Evolutionary conservation across 176 grass and related monocot genomes (phyloP).

Genomic region (Puccinellia tenuiflora): DNA sequence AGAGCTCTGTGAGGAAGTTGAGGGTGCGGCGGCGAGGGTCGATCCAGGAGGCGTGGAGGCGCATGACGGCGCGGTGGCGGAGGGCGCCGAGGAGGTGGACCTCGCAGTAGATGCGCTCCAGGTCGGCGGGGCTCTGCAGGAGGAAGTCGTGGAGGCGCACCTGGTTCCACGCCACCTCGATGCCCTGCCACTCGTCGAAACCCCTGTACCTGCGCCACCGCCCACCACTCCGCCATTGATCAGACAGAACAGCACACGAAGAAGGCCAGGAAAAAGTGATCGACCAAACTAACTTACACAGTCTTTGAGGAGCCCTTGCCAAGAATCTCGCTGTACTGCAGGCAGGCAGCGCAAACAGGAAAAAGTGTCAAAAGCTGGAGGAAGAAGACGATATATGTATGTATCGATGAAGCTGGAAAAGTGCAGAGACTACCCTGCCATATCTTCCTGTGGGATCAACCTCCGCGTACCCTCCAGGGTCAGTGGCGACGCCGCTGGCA

Average conservation of each 20-base stretch:
- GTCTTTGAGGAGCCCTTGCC: slow-evolving; percentile 74
- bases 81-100: slow-evolving; percentile 62
- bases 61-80: slow-evolving; percentile 55
- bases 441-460: slow-evolving; percentile 57
- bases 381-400: neutral
- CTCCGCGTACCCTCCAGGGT: slow-evolving; percentile 21
- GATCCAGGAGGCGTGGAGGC: slow-evolving; percentile 54
- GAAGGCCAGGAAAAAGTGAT: neutral
- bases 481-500: neutral
- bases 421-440: slow-evolving; percentile 27
- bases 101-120: slow-evolving; percentile 67
- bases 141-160: slow-evolving; percentile 43
- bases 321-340: slow-evolving; percentile 63
- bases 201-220: slow-evolving; percentile 61
- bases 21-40: slow-evolving; percentile 32
- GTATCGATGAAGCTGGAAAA: neutral
- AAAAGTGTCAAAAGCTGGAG: neutral
- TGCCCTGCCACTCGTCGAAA: slow-evolving; percentile 59
- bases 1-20: slow-evolving; percentile 75
- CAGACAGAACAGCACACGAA: neutral
- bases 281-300: slow-evolving; percentile 25
- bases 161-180: slow-evolving; percentile 77
- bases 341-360: neutral
- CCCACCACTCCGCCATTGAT: neutral
- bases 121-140: slow-evolving; percentile 35